Evolutionary conservation across 495 filamentous ascomycete species (phyloP), one percentile per base, ranked within the genome.

Genomic region (Rostrohypoxylon terebratum): DNA sequence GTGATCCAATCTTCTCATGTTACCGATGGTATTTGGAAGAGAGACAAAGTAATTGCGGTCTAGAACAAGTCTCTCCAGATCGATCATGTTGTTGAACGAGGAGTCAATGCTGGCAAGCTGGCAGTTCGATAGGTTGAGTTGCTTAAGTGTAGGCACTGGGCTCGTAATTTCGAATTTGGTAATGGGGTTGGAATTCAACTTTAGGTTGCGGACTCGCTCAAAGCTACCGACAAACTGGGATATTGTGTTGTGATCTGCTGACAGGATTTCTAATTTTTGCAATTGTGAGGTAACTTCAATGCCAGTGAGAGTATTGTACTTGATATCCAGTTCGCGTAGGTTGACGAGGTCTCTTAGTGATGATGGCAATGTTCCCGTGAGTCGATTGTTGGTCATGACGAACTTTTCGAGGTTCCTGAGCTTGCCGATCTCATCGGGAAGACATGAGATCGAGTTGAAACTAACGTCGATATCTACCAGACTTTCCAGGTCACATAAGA

Each of bases 11-110:
- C 87, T 92, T 66, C 88, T 87, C 36, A 99, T 83, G 69, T 91
- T 93, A 28, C 94, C 94, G 67, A 98, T 91, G 55, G 94, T 90
- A 55, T 85, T 84, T 0, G 94, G 94, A 34, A 98, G 83, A 1
- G 93, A 94, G 4, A 94, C 92, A 69, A 98, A 94, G 78, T 98
- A 96, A 72, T 99, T 99, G 76, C 93, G 94, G 78, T 98, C 95
- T 18, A 99, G 84, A 42, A 94, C 88, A 20, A 99, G 87, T 69
- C 94, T 93, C 44, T 93, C 90, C 53, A 98, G 78, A 76, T 93
- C 95, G 18, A 91, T 86, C 80, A 98, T 87, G 78, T 94, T 93
- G 68, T 93, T 91, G 77, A 97, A 98, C 13, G 95, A 86, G 44
- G 89, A 88, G 73, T 98, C 95, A 23, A 99, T 87, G 66, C 92